Evolutionary conservation across 2,329 filamentous ascomycete species (phyloP).

Genomic region (Ilyonectria mors-panacis): DNA sequence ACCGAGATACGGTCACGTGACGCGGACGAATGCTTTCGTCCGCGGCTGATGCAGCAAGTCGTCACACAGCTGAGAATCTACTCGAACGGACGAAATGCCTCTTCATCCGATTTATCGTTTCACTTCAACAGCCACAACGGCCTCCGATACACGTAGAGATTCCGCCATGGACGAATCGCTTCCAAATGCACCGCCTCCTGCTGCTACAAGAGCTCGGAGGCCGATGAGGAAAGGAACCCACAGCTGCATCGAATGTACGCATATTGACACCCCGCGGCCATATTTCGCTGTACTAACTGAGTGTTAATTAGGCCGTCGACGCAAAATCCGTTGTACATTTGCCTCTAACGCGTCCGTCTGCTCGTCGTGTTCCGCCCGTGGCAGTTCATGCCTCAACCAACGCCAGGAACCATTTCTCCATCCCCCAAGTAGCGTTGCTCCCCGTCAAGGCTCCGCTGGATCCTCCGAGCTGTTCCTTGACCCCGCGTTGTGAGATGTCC

Average conservation of each 20-base stretch:
- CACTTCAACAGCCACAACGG: neutral
- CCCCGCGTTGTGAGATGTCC: neutral
- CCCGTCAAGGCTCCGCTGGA: neutral
- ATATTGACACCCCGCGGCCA: neutral
- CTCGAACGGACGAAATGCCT: neutral
- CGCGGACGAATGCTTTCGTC: neutral
- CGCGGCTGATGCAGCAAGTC: neutral
- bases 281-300: neutral
- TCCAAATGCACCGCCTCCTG: neutral
- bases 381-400: conserved; percentile 16
- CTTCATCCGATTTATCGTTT: neutral
- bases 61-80: neutral
- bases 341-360: conserved; percentile 57
- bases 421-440: neutral
- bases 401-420: neutral
- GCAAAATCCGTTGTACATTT: conserved; percentile 63
- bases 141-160: neutral
- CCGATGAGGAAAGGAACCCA: conserved; percentile 46
- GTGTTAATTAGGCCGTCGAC: conserved; percentile 56
- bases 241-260: conserved; percentile 46
- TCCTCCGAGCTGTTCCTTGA: neutral
- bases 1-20: neutral
- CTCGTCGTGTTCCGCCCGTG: conserved; percentile 52
- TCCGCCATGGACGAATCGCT: neutral
- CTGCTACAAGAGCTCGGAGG: conserved; percentile 12